These are phyloP conservation scores for Esteya vermicola DNA, from an alignment of 2,329 filamentous ascomycete genomes.

Conservation along the genomic window DNA sequence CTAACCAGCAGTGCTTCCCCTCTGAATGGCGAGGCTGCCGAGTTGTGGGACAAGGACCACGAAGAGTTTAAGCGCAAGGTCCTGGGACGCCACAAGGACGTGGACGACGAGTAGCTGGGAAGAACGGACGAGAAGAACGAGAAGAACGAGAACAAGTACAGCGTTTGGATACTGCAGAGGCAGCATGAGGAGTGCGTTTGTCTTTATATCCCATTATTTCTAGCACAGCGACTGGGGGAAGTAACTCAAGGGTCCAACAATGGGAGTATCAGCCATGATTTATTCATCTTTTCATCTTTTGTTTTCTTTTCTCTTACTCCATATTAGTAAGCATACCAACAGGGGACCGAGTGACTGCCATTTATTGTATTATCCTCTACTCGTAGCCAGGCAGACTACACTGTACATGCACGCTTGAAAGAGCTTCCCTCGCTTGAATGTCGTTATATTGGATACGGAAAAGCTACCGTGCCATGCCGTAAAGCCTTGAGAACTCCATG, in stretches of 20 bases:
- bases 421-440: not conserved
- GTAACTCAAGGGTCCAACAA: slow-evolving; percentile 2
- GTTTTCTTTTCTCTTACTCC: no score
- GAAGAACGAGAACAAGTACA: not conserved
- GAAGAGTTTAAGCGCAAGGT: slow-evolving; percentile 77
- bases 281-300: no score
- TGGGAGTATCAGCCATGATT: slow-evolving; percentile 5
- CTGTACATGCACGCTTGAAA: not conserved
- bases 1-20: slow-evolving; percentile 59
- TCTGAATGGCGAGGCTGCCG: slow-evolving; percentile 88
- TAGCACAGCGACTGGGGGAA: slow-evolving; percentile 8
- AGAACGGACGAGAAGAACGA: not conserved
- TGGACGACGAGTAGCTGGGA: slow-evolving; percentile 42
- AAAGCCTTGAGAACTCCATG: slow-evolving; percentile 29
- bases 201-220: slow-evolving; percentile 3
- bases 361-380: no score
- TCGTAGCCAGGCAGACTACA: no score
- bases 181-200: not conserved
- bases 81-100: slow-evolving; percentile 44
- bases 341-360: not conserved
- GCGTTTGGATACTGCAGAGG: slow-evolving; percentile 5
- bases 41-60: slow-evolving; percentile 83
- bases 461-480: slow-evolving; percentile 22
- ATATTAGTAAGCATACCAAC: not conserved
- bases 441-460: slow-evolving; percentile 12